A percentile compares a stretch with the other conserved stretches of the same genome.
Conservation (phyloP, 106 monocot species). For the Agapanthus africanus region DNA sequence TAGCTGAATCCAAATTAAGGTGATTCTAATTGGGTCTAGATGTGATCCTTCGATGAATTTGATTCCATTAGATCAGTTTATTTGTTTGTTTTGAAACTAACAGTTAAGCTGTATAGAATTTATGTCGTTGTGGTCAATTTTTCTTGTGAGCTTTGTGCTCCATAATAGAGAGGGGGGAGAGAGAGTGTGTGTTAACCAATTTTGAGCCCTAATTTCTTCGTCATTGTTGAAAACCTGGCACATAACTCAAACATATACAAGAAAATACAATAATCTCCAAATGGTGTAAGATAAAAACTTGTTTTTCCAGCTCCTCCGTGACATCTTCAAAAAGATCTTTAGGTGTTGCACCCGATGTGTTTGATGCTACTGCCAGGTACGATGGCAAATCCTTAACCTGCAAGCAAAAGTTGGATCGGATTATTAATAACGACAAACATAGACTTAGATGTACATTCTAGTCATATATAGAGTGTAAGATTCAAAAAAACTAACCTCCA, state of each 20-base stretch:
- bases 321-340: constrained; percentile 95
- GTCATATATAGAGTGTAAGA: neutral
- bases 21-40: no score
- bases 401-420: neutral
- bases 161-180: no score
- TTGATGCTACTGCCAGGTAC: constrained; percentile 58
- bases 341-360: constrained; percentile 80
- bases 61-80: no score
- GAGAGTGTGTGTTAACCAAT: no score
- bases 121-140: no score
- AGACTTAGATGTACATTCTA: neutral
- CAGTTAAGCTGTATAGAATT: no score
- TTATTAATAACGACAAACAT: neutral
- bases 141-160: no score
- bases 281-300: constrained; percentile 28
- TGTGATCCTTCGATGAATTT: no score
- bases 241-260: neutral
- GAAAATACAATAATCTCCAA: neutral
- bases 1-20: no score
- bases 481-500: constrained; percentile 37
- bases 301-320: constrained; percentile 62
- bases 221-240: neutral
- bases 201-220: neutral
- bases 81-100: no score
- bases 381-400: constrained; percentile 57